Evolutionary conservation across 768 basidiomycete species (phyloP).

Genomic region (Pisolithus tinctorius): DNA sequence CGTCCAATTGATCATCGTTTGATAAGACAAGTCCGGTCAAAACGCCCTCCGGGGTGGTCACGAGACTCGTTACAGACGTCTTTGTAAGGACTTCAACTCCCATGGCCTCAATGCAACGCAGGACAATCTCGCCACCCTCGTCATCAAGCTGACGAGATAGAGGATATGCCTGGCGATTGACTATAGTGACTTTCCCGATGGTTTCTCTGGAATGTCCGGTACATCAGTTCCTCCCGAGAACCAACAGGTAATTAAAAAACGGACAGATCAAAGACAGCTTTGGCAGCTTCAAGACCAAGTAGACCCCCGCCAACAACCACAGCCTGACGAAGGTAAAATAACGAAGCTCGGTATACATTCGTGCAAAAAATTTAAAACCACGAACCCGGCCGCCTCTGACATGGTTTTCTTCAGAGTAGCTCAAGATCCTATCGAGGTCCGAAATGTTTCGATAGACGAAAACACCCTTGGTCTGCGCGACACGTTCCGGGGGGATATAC

Average conservation of each 20-base stretch:
- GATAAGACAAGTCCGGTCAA: constrained; percentile 46
- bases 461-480: constrained; percentile 42
- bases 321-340: constrained; percentile 19
- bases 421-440: constrained; percentile 58
- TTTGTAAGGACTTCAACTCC: constrained; percentile 50
- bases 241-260: constrained; percentile 6
- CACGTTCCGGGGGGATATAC: constrained; percentile 39
- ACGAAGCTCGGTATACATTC: not conserved
- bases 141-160: constrained; percentile 54
- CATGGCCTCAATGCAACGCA: constrained; percentile 51
- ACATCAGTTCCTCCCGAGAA: not conserved
- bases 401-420: constrained; percentile 42
- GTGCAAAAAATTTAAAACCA: not conserved
- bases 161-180: constrained; percentile 46
- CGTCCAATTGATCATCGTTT: constrained; percentile 38
- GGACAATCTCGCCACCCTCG: constrained; percentile 54
- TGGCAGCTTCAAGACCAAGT: constrained; percentile 66
- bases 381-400: constrained; percentile 30
- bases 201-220: constrained; percentile 14
- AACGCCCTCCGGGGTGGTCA: constrained; percentile 29
- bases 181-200: constrained; percentile 42
- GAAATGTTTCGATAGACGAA: constrained; percentile 70
- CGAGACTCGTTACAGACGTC: constrained; percentile 31
- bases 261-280: constrained; percentile 55
- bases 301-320: constrained; percentile 63